Conservation (phyloP, 176 grass and related monocot species). For the Oryza meridionalis region DNA sequence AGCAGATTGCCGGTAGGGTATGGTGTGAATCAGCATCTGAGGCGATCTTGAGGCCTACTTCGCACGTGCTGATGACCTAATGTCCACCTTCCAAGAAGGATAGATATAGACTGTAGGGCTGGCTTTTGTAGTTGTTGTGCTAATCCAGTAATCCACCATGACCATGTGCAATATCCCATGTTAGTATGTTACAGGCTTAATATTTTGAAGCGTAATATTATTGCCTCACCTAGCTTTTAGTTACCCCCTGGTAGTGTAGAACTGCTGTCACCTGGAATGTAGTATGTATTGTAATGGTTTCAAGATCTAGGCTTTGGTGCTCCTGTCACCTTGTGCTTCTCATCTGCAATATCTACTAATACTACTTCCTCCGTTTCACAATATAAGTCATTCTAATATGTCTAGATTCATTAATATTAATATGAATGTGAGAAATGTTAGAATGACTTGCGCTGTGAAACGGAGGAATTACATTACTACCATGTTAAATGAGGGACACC, state of each 20-base stretch:
- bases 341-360: background rate
- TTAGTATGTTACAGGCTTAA: background rate
- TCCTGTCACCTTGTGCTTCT: background rate
- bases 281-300: background rate
- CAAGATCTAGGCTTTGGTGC: background rate
- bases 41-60: constrained; percentile 12
- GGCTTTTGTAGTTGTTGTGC: background rate
- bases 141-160: constrained; percentile 24
- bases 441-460: too few species aligned
- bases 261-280: background rate
- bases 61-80: background rate
- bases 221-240: background rate
- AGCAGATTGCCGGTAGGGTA: constrained; percentile 22
- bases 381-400: too few species aligned
- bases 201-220: background rate
- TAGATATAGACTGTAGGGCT: constrained; percentile 18
- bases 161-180: background rate
- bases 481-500: too few species aligned
- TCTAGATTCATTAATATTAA: too few species aligned
- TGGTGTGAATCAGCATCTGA: background rate
- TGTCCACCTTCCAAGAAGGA: background rate
- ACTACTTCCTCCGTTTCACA: too few species aligned
- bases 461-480: too few species aligned
- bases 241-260: background rate
- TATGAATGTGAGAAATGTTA: too few species aligned